Base-by-base conservation (phyloP, 768 basidiomycete genomes). In the Amanita brunnescens region DNA sequence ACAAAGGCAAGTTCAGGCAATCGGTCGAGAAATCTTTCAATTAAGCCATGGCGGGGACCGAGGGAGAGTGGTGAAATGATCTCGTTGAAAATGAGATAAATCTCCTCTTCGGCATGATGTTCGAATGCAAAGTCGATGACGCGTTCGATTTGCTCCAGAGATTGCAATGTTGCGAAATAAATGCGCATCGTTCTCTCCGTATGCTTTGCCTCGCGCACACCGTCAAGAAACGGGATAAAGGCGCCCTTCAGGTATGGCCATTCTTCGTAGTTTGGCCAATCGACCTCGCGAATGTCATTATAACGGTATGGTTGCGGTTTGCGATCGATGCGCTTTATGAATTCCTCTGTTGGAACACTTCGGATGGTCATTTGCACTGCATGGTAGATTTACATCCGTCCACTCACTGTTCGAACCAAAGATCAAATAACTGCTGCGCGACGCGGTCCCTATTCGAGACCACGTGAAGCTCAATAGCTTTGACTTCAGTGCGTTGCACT, bases 381-480 rank as follows among this genome's bases (percentile, higher is more conserved):
- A 21, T 24, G 9, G 26, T 23, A 30, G 23, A 29, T 29, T 12
- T 18, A 16, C 14, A n/a, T n/a, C 9, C 10, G 13, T 6, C 12
- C 12, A 67, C 82, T 62, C 61, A 83, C 83, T 81, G 78, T 32
- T 83, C 79, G 58, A 81, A 80, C 66, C 81, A 80, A 30, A 84
- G 60, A 59, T 86, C 83, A 55, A 86, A 85, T 0, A 80, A 60
- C 62, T 83, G 80, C 58, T 83, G 81, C 0, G 81, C 79, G 2
- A 82, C 67, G 8, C 80, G 74, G 61, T 85, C 83, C 10, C 82
- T 68, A 58, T 84, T 83, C 0, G 83, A 85, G 8, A 85, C 76
- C 3, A 85, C 83, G 59, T 85, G 83, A 6, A 85, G 70, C 54
- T 85, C 83, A 33, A 84, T 72, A 5, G 69, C 70, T 9, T 65